phyloP scores from a whole-genome alignment of 768 basidiomycete genomes.

The Clitopilus passeckerianus region DNA sequence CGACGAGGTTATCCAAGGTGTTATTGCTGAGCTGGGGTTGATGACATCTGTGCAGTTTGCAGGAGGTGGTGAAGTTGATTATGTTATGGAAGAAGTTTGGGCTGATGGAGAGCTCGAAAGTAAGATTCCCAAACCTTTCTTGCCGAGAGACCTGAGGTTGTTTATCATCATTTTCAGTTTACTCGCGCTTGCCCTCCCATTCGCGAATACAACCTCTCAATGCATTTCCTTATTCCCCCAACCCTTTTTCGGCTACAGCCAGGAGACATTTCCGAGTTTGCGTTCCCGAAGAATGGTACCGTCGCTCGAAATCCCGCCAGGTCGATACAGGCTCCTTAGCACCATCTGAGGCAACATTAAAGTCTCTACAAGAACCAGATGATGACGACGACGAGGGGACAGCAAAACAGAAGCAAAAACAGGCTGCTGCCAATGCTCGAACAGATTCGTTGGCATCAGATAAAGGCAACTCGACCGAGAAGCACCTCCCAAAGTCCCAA shows the following conservation, averaged over 20 bases:
- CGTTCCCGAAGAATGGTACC: constrained; percentile 79
- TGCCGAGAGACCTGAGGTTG: constrained; percentile 2
- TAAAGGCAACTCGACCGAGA: background rate
- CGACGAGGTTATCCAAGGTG: constrained; percentile 42
- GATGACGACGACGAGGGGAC: constrained; percentile 53
- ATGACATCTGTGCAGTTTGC: constrained; percentile 60
- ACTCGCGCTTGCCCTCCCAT: constrained; percentile 37
- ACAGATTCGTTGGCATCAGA: background rate
- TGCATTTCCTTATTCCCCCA: constrained; percentile 30
- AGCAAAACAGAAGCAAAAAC: constrained; percentile 38
- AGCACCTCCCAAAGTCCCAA: background rate
- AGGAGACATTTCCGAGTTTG: constrained; percentile 54
- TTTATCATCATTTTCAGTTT: constrained; percentile 26
- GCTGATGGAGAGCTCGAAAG: constrained; percentile 45
- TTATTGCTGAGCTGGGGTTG: constrained; percentile 65
- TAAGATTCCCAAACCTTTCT: constrained; percentile 25
- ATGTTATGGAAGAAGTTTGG: constrained; percentile 71
- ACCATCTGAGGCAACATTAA: constrained; percentile 48
- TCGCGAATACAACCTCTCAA: constrained; percentile 39
- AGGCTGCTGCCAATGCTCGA: constrained; percentile 7
- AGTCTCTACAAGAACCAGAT: constrained; percentile 43
- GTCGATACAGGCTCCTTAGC: constrained; percentile 39
- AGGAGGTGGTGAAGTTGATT: constrained; percentile 66
- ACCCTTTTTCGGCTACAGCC: constrained; percentile 36
- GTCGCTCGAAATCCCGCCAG: constrained; percentile 55